Evolutionary conservation across 345 rosid genomes (phyloP).

Genomic region (Corchorus olitorius): DNA sequence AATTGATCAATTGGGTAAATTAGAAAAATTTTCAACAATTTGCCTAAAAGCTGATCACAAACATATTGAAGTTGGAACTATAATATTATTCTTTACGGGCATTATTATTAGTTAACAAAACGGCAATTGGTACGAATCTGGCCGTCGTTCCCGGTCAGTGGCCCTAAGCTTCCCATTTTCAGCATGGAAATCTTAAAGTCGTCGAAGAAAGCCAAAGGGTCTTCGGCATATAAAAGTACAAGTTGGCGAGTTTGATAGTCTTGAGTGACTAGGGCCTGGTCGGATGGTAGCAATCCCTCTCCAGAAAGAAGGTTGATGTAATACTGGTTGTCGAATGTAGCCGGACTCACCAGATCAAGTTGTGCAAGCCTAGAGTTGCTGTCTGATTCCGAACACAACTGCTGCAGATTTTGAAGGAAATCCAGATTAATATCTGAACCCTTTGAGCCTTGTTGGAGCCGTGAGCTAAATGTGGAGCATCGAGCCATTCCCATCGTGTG

Average conservation of each 20-base stretch:
- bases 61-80: too few relatives aligned
- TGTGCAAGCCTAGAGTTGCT: slow-evolving; percentile 43
- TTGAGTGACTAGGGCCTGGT: slow-evolving; percentile 59
- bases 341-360: slow-evolving; percentile 71
- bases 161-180: slow-evolving; percentile 58
- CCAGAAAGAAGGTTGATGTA: slow-evolving; percentile 70
- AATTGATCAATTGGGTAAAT: background rate
- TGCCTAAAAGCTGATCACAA: too few relatives aligned
- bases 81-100: too few relatives aligned
- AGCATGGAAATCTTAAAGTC: slow-evolving; percentile 69
- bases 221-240: slow-evolving; percentile 55
- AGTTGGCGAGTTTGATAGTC: slow-evolving; percentile 49
- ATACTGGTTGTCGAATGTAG: slow-evolving; percentile 87
- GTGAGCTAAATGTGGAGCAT: slow-evolving; percentile 64
- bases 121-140: slow-evolving; percentile 60
- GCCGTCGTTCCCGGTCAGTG: slow-evolving; percentile 32
- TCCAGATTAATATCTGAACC: slow-evolving; percentile 47
- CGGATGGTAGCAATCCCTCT: slow-evolving; percentile 78
- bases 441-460: slow-evolving; percentile 46
- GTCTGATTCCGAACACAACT: slow-evolving; percentile 45
- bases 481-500: slow-evolving; percentile 84
- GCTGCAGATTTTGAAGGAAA: slow-evolving; percentile 68
- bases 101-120: slow-evolving; percentile 31
- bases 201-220: slow-evolving; percentile 54
- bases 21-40: too few relatives aligned